phyloP scores from a whole-genome alignment of 1,139 yeast species.

The Blastobotrys buckinghamii region DNA sequence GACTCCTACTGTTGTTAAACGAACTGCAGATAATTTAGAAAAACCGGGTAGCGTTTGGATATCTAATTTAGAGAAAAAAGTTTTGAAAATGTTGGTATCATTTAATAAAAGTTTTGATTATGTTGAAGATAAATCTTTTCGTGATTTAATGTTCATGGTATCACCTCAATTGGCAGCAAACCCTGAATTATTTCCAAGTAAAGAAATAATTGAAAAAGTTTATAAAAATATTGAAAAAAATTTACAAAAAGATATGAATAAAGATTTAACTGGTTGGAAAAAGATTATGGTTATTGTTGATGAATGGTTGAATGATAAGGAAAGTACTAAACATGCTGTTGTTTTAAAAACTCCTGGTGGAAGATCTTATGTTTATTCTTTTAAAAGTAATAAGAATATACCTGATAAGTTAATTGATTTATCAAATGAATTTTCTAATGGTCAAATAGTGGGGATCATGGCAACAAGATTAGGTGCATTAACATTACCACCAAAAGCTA shows the following conservation, averaged over 20 bases:
- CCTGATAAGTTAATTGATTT: background rate
- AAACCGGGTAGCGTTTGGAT: conserved; percentile 9
- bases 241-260: conserved; percentile 6
- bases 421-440: conserved; percentile 2
- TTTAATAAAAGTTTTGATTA: conserved; percentile 7
- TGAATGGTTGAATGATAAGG: conserved; percentile 12
- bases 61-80: conserved; percentile 10
- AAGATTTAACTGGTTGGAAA: conserved; percentile 10
- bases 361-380: conserved; percentile 9
- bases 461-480: conserved; percentile 11
- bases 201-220: conserved; percentile 6
- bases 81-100: conserved; percentile 11
- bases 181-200: conserved; percentile 10
- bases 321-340: conserved; percentile 6
- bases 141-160: conserved; percentile 9
- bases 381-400: background rate
- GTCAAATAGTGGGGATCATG: conserved; percentile 11
- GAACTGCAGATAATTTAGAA: background rate
- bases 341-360: conserved; percentile 12
- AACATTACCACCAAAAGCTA: background rate
- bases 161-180: conserved; percentile 6
- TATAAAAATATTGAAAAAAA: conserved; percentile 6
- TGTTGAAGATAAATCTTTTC: conserved; percentile 11
- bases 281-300: conserved; percentile 12
- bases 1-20: background rate